These are phyloP conservation scores for Priceomyces castillae DNA, from an alignment of 805 yeast species.

Conservation along the genomic window DNA sequence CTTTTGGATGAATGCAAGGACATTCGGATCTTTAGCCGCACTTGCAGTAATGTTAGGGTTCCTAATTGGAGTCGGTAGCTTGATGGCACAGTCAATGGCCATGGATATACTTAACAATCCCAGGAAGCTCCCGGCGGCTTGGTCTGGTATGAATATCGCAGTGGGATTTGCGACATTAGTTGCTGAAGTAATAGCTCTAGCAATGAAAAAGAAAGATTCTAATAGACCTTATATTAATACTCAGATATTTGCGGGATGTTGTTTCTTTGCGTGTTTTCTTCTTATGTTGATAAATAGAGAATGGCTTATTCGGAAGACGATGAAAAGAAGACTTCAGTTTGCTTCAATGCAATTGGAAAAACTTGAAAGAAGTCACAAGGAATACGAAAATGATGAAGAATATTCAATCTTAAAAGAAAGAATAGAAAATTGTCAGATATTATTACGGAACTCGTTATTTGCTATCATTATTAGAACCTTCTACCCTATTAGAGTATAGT, in stretches of 20 bases:
- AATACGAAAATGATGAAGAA: slow-evolving; percentile 9
- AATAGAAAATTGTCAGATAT: slow-evolving; percentile 16
- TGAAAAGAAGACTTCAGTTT: slow-evolving; percentile 17
- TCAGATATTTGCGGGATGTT: slow-evolving; percentile 57
- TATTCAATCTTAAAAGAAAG: slow-evolving; percentile 15
- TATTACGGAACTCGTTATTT: slow-evolving; percentile 8
- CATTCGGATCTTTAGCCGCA: slow-evolving; percentile 30
- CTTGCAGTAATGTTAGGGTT: slow-evolving; percentile 29
- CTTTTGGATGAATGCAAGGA: slow-evolving; percentile 37
- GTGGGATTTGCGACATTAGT: slow-evolving; percentile 35
- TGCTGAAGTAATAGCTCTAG: slow-evolving; percentile 55
- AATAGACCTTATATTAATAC: slow-evolving; percentile 53
- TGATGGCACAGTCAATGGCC: slow-evolving; percentile 23
- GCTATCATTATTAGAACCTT: slow-evolving; percentile 15
- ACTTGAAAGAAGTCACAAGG: slow-evolving; percentile 2
- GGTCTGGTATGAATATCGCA: slow-evolving; percentile 39
- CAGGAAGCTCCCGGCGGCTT: slow-evolving; percentile 34
- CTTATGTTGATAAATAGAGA: slow-evolving; percentile 50
- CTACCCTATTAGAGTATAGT: slow-evolving; percentile 23
- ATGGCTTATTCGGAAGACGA: slow-evolving; percentile 34
- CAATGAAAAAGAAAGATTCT: slow-evolving; percentile 27
- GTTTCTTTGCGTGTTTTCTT: slow-evolving; percentile 43
- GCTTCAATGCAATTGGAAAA: slow-evolving; percentile 4
- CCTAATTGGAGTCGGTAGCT: slow-evolving; percentile 29
- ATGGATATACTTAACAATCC: slow-evolving; percentile 21